Evolutionary conservation across 176 grass and related monocot genomes (phyloP).

Genomic region (Thinopyrum elongatum): DNA sequence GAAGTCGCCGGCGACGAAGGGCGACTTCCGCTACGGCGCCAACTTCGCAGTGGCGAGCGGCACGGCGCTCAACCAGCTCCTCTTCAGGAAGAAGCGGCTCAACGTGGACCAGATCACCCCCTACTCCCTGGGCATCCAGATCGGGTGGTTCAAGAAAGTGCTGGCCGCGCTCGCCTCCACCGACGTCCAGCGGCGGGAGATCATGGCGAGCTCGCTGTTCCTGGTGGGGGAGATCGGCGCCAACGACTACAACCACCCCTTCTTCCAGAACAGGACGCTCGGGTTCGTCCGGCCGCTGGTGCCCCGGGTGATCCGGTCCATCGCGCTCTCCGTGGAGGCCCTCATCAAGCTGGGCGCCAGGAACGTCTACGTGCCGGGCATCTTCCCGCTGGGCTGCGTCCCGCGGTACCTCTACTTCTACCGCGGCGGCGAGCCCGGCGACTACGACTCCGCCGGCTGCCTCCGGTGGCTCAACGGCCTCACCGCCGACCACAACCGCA

Average conservation of each 20-base stretch:
- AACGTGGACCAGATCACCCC: constrained; percentile 39
- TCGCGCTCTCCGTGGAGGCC: constrained; percentile 8
- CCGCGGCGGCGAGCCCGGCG: neutral
- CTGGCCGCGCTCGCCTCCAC: constrained; percentile 33
- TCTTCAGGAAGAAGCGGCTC: constrained; percentile 52
- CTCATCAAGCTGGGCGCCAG: constrained; percentile 45
- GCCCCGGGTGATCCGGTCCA: constrained; percentile 40
- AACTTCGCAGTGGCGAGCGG: constrained; percentile 80
- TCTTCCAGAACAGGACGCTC: constrained; percentile 43
- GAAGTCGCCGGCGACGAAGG: constrained; percentile 5
- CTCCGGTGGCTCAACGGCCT: constrained; percentile 44
- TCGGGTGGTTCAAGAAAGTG: constrained; percentile 61
- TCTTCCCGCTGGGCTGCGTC: constrained; percentile 40
- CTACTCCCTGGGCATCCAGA: constrained; percentile 59
- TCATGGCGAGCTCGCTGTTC: constrained; percentile 53
- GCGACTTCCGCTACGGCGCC: constrained; percentile 57
- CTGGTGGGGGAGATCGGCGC: constrained; percentile 67
- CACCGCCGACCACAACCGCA: constrained; percentile 13
- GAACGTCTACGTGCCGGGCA: constrained; percentile 38
- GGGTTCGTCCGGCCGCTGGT: constrained; percentile 34
- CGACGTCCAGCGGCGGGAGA: neutral
- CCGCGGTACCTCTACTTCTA: constrained; percentile 37
- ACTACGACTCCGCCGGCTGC: constrained; percentile 25
- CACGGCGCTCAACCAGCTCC: constrained; percentile 55
- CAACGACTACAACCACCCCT: constrained; percentile 75